These are phyloP conservation scores for Thymus mandschuricus DNA, from an alignment of 257 asterid species.

Conservation along the genomic window DNA sequence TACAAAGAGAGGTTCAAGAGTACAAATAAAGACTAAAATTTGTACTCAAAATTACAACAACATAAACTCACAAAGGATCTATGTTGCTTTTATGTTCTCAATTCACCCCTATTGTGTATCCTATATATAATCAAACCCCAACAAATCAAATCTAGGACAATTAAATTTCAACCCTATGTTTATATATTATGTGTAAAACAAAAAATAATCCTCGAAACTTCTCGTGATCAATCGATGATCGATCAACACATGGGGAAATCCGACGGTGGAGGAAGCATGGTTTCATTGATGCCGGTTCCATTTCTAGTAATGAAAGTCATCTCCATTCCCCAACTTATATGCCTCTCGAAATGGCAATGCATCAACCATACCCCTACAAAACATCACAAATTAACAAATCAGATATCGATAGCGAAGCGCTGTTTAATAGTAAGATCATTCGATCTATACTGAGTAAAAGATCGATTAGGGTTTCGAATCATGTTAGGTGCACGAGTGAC, in stretches of 20 bases:
- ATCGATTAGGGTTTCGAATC: too few species aligned
- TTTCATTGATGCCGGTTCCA: slow-evolving; percentile 27
- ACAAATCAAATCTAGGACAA: neutral
- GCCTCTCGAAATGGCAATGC: slow-evolving; percentile 52
- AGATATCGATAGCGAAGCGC: neutral
- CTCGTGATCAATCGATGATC: neutral
- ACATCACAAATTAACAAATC: neutral
- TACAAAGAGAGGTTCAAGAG: neutral
- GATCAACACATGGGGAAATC: slow-evolving; percentile 43
- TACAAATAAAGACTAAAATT: neutral
- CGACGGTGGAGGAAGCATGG: slow-evolving; percentile 45
- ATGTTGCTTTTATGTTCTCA: neutral
- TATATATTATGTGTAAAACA: neutral
- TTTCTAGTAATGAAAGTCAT: slow-evolving; percentile 37
- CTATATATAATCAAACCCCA: neutral
- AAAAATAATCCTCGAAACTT: neutral
- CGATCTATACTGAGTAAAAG: too few species aligned
- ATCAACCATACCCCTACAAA: slow-evolving; percentile 41
- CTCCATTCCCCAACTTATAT: slow-evolving; percentile 52
- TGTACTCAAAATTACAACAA: neutral
- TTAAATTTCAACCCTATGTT: neutral
- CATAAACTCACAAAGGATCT: neutral
- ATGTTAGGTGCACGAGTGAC: too few species aligned
- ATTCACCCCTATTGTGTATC: neutral
- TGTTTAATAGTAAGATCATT: too few species aligned